Percentiles rank a stretch among this genome's conserved stretches.
Conservation (phyloP, 305 asterid species). For the Fraxinus albicans region DNA sequence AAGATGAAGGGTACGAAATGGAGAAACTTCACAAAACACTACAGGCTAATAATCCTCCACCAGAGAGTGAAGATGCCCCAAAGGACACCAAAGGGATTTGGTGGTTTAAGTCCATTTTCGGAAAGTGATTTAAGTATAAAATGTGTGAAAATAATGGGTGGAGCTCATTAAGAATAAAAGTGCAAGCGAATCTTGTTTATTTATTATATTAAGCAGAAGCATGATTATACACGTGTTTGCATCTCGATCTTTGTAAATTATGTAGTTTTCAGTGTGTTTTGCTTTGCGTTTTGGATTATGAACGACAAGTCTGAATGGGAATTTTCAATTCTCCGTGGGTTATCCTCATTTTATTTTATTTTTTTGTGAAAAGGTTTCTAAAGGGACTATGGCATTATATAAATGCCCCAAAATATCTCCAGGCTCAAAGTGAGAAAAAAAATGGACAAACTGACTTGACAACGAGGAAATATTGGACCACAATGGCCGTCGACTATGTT, state of each 20-base stretch:
- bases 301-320: neutral
- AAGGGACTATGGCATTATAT: neutral
- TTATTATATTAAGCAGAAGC: neutral
- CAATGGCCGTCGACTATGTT: too few species aligned
- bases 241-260: neutral
- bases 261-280: neutral
- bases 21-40: slow-evolving; percentile 44
- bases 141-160: neutral
- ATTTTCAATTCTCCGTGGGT: neutral
- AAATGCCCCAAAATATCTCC: neutral
- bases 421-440: too few species aligned
- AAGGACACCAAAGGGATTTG: slow-evolving; percentile 56
- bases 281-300: neutral
- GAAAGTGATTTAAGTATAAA: slow-evolving; percentile 27
- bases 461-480: too few species aligned
- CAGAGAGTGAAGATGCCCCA: slow-evolving; percentile 34
- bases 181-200: neutral
- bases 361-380: too few species aligned
- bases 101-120: slow-evolving; percentile 64
- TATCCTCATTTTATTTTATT: neutral
- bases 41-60: slow-evolving; percentile 44
- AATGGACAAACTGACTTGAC: too few species aligned
- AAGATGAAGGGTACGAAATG: slow-evolving; percentile 46
- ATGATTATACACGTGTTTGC: neutral
- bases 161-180: neutral